Percentiles rank a stretch among this genome's conserved stretches.
These are phyloP conservation scores for Meyerozyma guilliermondii DNA, from an alignment of 1,139 yeast genomes.

Conservation along the genomic window DNA sequence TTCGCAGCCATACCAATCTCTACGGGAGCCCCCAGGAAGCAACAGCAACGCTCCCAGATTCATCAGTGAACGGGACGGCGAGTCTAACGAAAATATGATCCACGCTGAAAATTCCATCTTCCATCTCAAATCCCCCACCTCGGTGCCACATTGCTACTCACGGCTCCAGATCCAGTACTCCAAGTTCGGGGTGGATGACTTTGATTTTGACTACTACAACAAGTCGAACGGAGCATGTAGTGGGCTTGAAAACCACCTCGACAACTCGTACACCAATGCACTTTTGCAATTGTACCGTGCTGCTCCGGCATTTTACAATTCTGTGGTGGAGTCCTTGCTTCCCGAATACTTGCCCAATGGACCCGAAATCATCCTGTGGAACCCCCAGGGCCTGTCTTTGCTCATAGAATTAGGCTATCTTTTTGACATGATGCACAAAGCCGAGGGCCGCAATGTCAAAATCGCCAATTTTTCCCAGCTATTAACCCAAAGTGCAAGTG, in stretches of 20 bases:
- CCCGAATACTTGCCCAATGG: conserved; percentile 53
- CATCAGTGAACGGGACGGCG: conserved; percentile 57
- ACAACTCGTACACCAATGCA: conserved; percentile 77
- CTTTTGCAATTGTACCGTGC: conserved; percentile 79
- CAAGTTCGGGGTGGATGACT: conserved; percentile 89
- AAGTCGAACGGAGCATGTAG: conserved; percentile 52
- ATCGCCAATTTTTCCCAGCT: conserved; percentile 63
- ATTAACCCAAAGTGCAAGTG: conserved; percentile 42
- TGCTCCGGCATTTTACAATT: conserved; percentile 66
- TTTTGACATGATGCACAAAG: conserved; percentile 86
- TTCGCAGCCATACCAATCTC: conserved; percentile 43
- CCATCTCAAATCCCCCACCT: not conserved
- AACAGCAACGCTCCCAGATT: conserved; percentile 49
- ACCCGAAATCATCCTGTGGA: conserved; percentile 18
- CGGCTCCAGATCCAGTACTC: conserved; percentile 78
- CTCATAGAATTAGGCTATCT: conserved; percentile 82
- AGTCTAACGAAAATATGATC: conserved; percentile 6
- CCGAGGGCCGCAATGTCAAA: conserved; percentile 65
- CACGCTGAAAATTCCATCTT: conserved; percentile 10
- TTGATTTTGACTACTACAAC: conserved; percentile 84
- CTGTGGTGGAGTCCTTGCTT: conserved; percentile 51
- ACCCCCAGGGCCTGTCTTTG: conserved; percentile 48
- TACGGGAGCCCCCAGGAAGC: conserved; percentile 19
- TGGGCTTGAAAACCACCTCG: conserved; percentile 87
- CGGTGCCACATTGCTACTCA: conserved; percentile 64